Percentiles rank a stretch among this genome's conserved stretches.
phyloP scores from a whole-genome alignment of 106 monocot genomes.

The Dioscorea zingiberensis region DNA sequence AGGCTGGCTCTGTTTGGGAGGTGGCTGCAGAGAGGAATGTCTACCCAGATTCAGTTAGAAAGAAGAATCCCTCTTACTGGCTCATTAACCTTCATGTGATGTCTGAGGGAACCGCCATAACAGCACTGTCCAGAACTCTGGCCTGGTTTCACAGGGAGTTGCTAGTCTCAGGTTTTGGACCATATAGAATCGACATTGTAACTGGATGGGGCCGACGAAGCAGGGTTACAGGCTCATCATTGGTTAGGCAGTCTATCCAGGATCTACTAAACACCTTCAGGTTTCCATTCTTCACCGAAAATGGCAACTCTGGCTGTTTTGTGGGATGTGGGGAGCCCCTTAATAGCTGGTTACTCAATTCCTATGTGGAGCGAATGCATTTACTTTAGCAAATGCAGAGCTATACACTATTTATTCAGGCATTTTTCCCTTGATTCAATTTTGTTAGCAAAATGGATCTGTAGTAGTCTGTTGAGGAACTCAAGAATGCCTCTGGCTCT shows the following conservation, averaged over 20 bases:
- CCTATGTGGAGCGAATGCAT: slow-evolving; percentile 95
- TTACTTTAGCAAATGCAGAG: slow-evolving; percentile 40
- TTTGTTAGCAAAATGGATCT: too few species aligned
- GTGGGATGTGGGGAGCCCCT: slow-evolving; percentile 79
- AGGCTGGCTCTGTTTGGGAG: slow-evolving; percentile 94
- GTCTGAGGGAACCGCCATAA: slow-evolving; percentile 92
- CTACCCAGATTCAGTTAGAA: slow-evolving; percentile 75
- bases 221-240: slow-evolving; percentile 77
- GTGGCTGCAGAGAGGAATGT: slow-evolving; percentile 72
- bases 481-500: too few species aligned
- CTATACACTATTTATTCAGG: too few species aligned
- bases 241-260: slow-evolving; percentile 74
- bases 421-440: too few species aligned
- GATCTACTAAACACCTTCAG: slow-evolving; percentile 59
- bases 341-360: slow-evolving; percentile 66
- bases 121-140: slow-evolving; percentile 76
- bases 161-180: slow-evolving; percentile 35
- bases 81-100: slow-evolving; percentile 93
- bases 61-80: slow-evolving; percentile 71
- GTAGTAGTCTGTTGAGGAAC: too few species aligned
- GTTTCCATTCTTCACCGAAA: slow-evolving; percentile 70
- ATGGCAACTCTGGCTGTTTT: slow-evolving; percentile 86
- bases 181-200: slow-evolving; percentile 69
- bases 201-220: slow-evolving; percentile 96
- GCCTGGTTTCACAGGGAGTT: slow-evolving; percentile 74